These are phyloP conservation scores for Lecanosticta acicola DNA, from an alignment of 2,329 filamentous ascomycete genomes.

Conservation along the genomic window DNA sequence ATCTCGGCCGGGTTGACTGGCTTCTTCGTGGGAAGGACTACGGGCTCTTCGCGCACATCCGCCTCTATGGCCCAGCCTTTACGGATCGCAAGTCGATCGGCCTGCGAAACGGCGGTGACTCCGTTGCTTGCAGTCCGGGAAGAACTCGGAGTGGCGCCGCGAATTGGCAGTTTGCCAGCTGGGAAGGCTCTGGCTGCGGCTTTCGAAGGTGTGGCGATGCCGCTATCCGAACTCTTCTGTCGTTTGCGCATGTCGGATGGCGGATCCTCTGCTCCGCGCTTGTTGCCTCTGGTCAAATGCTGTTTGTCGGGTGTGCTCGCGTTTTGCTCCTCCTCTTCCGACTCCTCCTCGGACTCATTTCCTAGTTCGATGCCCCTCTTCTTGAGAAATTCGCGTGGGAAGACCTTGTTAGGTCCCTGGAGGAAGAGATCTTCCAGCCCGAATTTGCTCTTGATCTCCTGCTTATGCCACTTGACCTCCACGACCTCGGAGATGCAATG, in stretches of 20 bases:
- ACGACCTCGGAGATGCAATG: background rate
- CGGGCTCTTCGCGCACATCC: background rate
- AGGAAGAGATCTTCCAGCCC: background rate
- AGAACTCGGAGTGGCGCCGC: background rate
- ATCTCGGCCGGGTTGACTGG: conserved; percentile 1
- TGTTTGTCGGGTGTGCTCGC: background rate
- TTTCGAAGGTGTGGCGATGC: background rate
- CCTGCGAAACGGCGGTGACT: background rate
- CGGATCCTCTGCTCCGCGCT: background rate
- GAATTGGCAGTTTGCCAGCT: background rate
- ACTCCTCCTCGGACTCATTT: background rate
- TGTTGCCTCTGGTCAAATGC: background rate
- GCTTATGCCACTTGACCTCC: background rate
- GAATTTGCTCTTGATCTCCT: background rate
- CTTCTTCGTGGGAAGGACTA: background rate
- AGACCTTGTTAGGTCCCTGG: background rate
- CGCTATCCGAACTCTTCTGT: background rate
- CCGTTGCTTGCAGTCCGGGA: background rate
- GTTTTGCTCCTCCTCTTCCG: background rate
- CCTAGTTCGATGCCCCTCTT: background rate
- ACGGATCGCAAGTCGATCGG: background rate
- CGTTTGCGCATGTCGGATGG: background rate
- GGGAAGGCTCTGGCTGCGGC: background rate
- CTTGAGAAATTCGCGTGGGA: background rate
- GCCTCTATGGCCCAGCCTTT: background rate